Percentiles rank a stretch among this genome's conserved stretches.
These are phyloP conservation scores for Syzygium aqueum DNA, from an alignment of 345 rosid species.

Conservation along the genomic window DNA sequence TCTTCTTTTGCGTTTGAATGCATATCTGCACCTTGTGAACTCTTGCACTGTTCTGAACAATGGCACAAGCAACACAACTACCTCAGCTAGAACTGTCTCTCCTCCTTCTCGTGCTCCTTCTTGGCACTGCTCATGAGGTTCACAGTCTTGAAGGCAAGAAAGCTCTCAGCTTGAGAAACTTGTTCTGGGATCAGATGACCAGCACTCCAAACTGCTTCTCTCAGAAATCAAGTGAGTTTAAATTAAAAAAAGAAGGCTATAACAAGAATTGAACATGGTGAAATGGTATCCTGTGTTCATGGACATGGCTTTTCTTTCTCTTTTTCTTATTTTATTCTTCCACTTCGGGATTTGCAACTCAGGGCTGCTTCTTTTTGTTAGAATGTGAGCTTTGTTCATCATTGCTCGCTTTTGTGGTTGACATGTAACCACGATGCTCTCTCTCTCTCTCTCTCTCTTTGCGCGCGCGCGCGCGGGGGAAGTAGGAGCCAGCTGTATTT, in stretches of 20 bases:
- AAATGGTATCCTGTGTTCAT: neutral
- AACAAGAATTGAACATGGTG: neutral
- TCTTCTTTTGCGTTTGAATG: neutral
- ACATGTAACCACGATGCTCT: neutral
- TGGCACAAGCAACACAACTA: conserved; percentile 2
- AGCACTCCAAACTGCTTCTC: conserved; percentile 22
- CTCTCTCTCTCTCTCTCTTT: neutral
- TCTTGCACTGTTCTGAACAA: conserved; percentile 2
- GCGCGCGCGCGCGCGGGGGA: neutral
- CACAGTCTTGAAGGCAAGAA: conserved; percentile 18
- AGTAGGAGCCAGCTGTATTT: neutral
- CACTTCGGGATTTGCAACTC: neutral
- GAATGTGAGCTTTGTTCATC: neutral
- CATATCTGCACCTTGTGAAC: neutral
- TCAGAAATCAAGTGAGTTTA: conserved; percentile 42
- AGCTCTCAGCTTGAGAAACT: conserved; percentile 22
- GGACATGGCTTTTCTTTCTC: neutral
- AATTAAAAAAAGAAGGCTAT: neutral
- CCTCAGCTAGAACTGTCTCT: neutral
- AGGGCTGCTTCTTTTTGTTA: neutral
- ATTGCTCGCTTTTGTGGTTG: neutral
- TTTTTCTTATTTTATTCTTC: neutral
- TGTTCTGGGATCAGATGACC: neutral
- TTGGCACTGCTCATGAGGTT: neutral
- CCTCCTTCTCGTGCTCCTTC: conserved; percentile 3